phyloP scores from a whole-genome alignment of 2,329 filamentous ascomycete species.

The Cytospora chrysosperma region DNA sequence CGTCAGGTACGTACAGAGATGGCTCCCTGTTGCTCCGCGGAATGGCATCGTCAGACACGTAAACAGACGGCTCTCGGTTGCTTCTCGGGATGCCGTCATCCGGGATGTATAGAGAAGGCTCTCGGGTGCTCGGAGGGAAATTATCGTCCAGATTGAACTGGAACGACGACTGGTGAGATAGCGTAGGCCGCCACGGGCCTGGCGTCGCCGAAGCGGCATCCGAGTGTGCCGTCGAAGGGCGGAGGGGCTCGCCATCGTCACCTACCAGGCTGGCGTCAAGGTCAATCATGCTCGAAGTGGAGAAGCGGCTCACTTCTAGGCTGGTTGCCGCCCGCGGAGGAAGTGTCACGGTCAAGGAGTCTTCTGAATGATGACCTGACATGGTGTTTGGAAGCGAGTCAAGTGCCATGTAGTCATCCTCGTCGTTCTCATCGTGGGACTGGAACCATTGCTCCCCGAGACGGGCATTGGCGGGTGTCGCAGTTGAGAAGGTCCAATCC shows the following conservation, averaged over 20 bases:
- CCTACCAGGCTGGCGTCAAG: conserved; percentile 39
- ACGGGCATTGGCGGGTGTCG: conserved; percentile 49
- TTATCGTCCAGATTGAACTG: conserved; percentile 62
- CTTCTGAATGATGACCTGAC: conserved; percentile 24
- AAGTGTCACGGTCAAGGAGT: conserved; percentile 39
- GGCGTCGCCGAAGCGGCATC: conserved; percentile 43
- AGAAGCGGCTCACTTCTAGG: conserved; percentile 35
- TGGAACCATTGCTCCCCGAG: conserved; percentile 29
- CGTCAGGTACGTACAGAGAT: conserved; percentile 22
- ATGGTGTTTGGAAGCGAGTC: conserved; percentile 18
- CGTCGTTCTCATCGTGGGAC: conserved; percentile 41
- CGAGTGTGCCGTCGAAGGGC: conserved; percentile 60
- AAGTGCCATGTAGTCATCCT: conserved; percentile 29
- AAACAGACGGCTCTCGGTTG: conserved; percentile 13
- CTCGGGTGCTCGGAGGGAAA: conserved; percentile 49
- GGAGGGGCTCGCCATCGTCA: conserved; percentile 43
- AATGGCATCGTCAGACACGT: conserved; percentile 15
- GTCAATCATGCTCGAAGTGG: conserved; percentile 38
- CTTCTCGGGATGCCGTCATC: conserved; percentile 15
- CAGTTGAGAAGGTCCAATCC: conserved; percentile 55
- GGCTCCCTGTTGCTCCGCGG: conserved; percentile 23
- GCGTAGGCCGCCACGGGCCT: conserved; percentile 16
- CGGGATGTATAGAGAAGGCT: conserved; percentile 17
- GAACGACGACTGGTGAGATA: conserved; percentile 55
- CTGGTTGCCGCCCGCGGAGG: conserved; percentile 30